phyloP scores from a whole-genome alignment of 257 asterid genomes.

The Catharanthus roseus region DNA sequence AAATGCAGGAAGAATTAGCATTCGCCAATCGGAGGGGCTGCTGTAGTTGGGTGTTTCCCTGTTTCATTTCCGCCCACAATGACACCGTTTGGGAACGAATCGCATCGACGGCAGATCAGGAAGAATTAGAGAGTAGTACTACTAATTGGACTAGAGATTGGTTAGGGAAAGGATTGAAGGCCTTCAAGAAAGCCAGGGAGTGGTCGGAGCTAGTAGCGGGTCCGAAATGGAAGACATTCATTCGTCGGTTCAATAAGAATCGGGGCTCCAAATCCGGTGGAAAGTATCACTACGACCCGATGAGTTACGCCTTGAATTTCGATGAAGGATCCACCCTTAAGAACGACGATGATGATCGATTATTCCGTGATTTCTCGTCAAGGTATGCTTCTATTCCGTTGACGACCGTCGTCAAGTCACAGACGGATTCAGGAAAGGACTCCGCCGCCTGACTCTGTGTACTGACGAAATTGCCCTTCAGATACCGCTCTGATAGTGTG shows the following conservation, averaged over 20 bases:
- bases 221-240: slow-evolving; percentile 91
- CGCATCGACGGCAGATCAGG: slow-evolving; percentile 27
- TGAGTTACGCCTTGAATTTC: slow-evolving; percentile 70
- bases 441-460: slow-evolving; percentile 15
- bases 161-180: slow-evolving; percentile 40
- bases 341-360: slow-evolving; percentile 32
- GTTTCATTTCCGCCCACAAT: slow-evolving; percentile 33
- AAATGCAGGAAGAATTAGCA: slow-evolving; percentile 34
- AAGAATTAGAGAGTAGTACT: slow-evolving; percentile 34
- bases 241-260: slow-evolving; percentile 58
- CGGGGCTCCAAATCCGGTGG: slow-evolving; percentile 29
- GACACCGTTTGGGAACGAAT: slow-evolving; percentile 58
- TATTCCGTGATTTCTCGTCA: slow-evolving; percentile 48
- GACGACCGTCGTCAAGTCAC: slow-evolving; percentile 23
- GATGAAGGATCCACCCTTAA: slow-evolving; percentile 48
- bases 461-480: neutral
- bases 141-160: slow-evolving; percentile 19
- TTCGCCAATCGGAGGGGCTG: slow-evolving; percentile 45
- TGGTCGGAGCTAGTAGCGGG: slow-evolving; percentile 91
- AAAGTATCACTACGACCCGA: slow-evolving; percentile 58
- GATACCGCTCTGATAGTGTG: neutral
- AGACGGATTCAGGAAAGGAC: slow-evolving; percentile 31
- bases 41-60: slow-evolving; percentile 54
- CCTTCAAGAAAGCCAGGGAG: slow-evolving; percentile 55
- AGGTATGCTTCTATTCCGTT: slow-evolving; percentile 43